Percentiles rank a stretch among this genome's conserved stretches.
phyloP scores from a whole-genome alignment of 768 basidiomycete species.

The Polyporus arcularius region DNA sequence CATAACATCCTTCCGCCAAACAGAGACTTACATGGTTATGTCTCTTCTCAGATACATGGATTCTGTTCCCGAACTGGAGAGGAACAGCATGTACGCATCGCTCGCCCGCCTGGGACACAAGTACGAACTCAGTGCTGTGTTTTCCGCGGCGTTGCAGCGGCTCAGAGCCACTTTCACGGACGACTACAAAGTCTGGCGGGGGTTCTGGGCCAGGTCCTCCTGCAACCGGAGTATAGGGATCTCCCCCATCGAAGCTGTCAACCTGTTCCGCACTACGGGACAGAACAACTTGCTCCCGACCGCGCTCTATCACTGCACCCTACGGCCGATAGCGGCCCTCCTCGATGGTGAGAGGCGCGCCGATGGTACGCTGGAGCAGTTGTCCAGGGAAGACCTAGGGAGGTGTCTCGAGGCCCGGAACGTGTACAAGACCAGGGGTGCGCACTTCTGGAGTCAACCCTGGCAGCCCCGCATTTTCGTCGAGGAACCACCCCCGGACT shows the following conservation, averaged over 20 bases:
- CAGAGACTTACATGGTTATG: not conserved
- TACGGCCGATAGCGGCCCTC: not conserved
- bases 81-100: not conserved
- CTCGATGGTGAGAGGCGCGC: not conserved
- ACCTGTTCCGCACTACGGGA: not conserved
- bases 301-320: not conserved
- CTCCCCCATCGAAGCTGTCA: not conserved
- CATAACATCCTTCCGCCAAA: too few species aligned
- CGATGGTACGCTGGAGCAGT: not conserved
- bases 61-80: not conserved
- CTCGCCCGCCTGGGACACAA: conserved; percentile 14
- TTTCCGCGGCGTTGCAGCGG: not conserved
- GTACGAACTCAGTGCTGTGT: conserved; percentile 1
- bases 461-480: too few species aligned
- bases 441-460: too few species aligned
- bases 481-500: too few species aligned
- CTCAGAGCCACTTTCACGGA: not conserved
- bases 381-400: not conserved
- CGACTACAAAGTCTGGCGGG: not conserved
- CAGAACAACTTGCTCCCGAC: not conserved
- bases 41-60: not conserved
- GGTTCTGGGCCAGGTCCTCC: not conserved
- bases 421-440: too few species aligned
- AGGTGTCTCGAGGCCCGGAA: too few species aligned
- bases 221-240: not conserved